Conservation (phyloP, 2,329 filamentous ascomycete species). For the Curvularia verruculosa region DNA sequence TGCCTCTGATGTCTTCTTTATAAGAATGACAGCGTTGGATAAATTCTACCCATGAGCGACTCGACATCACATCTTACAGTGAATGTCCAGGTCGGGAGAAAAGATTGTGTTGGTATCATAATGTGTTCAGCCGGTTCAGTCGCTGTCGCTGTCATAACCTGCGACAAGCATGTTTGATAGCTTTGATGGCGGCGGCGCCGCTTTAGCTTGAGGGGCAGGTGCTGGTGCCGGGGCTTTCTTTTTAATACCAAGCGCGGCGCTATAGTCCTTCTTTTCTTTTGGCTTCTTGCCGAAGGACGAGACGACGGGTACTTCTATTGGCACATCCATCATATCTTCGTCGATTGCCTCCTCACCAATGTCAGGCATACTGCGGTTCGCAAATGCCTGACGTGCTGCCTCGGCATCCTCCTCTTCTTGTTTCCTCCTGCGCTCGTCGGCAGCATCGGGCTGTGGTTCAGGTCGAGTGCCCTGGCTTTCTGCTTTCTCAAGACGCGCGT, state of each 20-base stretch:
- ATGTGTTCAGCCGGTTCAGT: constrained; percentile 12
- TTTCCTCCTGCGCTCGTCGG: constrained; percentile 63
- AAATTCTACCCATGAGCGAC: background rate
- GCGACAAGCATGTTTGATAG: constrained; percentile 35
- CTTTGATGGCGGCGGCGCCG: constrained; percentile 24
- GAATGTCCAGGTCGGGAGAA: background rate
- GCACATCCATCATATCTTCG: constrained; percentile 50
- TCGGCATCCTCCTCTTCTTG: constrained; percentile 85
- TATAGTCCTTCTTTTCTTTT: constrained; percentile 87
- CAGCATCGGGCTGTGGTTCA: constrained; percentile 60
- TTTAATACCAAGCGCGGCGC: constrained; percentile 81
- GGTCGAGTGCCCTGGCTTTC: constrained; percentile 66
- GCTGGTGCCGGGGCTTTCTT: constrained; percentile 32
- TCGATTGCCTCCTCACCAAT: constrained; percentile 61
- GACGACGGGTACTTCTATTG: constrained; percentile 45
- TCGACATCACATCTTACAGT: background rate
- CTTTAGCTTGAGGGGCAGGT: constrained; percentile 17
- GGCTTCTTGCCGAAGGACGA: constrained; percentile 74
- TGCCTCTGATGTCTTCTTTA: background rate
- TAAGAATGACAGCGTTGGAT: constrained; percentile 3
- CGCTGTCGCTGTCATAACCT: constrained; percentile 41
- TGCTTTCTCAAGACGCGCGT: constrained; percentile 82
- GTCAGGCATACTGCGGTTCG: constrained; percentile 44
- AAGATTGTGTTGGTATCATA: background rate
- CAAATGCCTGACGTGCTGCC: constrained; percentile 78